Percentiles rank a stretch among this genome's conserved stretches.
Evolutionary conservation across 768 basidiomycete species (phyloP).

Genomic region (Lactarius hatsudake): DNA sequence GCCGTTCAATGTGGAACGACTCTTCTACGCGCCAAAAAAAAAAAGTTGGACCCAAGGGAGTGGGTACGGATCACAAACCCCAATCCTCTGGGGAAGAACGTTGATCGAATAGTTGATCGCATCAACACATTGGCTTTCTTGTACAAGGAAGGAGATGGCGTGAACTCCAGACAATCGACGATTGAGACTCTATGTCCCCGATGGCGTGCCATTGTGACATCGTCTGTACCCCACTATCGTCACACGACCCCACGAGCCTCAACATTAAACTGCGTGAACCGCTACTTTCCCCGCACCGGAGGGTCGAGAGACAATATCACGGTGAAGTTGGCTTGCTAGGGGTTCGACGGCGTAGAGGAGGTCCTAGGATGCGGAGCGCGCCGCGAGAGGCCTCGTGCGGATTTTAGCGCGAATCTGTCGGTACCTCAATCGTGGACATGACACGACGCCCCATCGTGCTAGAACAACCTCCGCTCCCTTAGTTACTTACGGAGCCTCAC

Average conservation of each 20-base stretch:
- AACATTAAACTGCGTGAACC: not conserved
- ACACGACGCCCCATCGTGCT: not conserved
- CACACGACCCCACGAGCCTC: not conserved
- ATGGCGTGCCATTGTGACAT: not conserved
- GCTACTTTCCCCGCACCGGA: not conserved
- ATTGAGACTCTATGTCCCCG: not conserved
- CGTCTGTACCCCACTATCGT: not conserved
- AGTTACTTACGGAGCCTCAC: not conserved
- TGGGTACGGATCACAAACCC: not conserved
- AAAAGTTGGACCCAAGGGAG: not conserved
- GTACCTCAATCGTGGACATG: not conserved
- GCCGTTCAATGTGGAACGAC: not conserved
- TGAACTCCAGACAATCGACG: not conserved
- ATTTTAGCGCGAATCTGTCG: not conserved
- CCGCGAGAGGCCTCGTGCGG: not conserved
- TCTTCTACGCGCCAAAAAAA: not conserved
- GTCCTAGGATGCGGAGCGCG: not conserved
- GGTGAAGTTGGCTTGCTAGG: not conserved
- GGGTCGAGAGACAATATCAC: not conserved
- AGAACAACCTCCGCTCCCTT: not conserved
- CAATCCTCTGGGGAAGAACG: not conserved
- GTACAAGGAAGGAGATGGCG: not conserved
- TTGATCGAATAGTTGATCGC: constrained; percentile 1
- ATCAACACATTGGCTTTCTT: not conserved
- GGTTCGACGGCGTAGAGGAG: not conserved